Percentiles rank a stretch among this genome's conserved stretches.
Evolutionary conservation across 2,329 filamentous ascomycete species (phyloP).

Genomic region (Westerdykella ornata): DNA sequence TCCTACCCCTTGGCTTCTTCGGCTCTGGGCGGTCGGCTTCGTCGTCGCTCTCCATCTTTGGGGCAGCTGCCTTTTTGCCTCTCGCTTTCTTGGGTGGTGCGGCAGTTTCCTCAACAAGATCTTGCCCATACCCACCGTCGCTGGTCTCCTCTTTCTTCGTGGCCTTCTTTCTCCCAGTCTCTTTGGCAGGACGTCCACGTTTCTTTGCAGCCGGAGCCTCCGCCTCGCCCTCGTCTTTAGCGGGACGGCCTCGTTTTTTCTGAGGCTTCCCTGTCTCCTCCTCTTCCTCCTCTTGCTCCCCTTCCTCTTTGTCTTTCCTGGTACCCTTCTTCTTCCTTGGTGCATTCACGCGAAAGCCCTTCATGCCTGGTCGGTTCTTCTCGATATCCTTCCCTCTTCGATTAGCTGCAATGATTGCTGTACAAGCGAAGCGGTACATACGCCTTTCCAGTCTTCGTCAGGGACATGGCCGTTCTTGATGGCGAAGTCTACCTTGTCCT

Average conservation of each 20-base stretch:
- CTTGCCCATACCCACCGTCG: neutral
- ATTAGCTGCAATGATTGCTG: neutral
- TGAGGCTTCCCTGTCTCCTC: constrained; percentile 33
- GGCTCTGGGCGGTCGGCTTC: constrained; percentile 3
- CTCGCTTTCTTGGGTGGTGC: constrained; percentile 13
- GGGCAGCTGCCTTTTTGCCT: constrained; percentile 3
- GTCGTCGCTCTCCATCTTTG: constrained; percentile 3
- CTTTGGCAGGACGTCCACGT: constrained; percentile 23
- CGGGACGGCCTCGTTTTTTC: constrained; percentile 39
- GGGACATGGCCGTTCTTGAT: constrained; percentile 74
- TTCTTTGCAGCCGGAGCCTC: constrained; percentile 29
- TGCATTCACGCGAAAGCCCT: constrained; percentile 50
- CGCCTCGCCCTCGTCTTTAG: constrained; percentile 29
- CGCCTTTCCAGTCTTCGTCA: constrained; percentile 80
- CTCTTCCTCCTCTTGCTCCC: constrained; percentile 16
- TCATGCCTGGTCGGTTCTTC: constrained; percentile 62
- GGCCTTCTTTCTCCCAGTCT: constrained; percentile 4
- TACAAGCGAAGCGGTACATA: constrained; percentile 43
- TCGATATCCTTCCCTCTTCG: constrained; percentile 57
- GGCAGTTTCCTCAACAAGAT: constrained; percentile 21
- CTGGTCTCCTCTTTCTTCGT: constrained; percentile 6
- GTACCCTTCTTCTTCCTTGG: constrained; percentile 26
- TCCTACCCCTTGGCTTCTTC: constrained; percentile 15
- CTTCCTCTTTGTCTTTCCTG: constrained; percentile 11
- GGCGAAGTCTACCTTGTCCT: constrained; percentile 67